Evolutionary conservation across 1,284 basidiomycete species (phyloP).

Genomic region (Agaricales sp.): DNA sequence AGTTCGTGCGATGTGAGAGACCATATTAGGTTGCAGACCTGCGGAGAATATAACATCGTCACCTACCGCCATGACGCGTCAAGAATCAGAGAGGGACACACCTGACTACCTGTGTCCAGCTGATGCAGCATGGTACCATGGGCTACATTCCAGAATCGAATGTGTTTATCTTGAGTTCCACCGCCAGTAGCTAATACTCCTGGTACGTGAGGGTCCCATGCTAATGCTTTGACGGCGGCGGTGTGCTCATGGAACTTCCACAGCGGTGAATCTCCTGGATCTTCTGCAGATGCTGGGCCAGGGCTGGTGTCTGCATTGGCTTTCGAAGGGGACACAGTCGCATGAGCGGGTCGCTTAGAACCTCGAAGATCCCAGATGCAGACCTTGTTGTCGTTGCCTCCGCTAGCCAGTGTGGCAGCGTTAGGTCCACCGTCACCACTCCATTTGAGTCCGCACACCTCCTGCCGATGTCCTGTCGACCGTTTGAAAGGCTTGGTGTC

Average conservation of each 20-base stretch:
- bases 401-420: conserved; percentile 77
- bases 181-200: conserved; percentile 95
- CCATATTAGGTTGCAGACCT: conserved; percentile 98
- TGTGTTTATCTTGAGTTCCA: conserved; percentile 95
- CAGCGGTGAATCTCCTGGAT: conserved; percentile 49
- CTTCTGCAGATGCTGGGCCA: conserved; percentile 21
- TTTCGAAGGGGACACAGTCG: conserved; percentile 14
- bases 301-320: conserved; percentile 16
- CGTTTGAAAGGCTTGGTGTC: conserved; percentile 65
- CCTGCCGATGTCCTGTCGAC: conserved; percentile 82
- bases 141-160: conserved; percentile 93
- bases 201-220: conserved; percentile 94
- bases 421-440: conserved; percentile 50
- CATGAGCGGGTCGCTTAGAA: conserved; percentile 32
- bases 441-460: conserved; percentile 96
- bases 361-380: conserved; percentile 89
- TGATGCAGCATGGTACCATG: conserved; percentile 81
- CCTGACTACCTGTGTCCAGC: conserved; percentile 90
- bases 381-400: conserved; percentile 98
- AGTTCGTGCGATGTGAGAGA: conserved; percentile 93
- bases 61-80: conserved; percentile 3
- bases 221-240: conserved; percentile 95
- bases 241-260: conserved; percentile 96
- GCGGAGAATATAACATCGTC: too few species aligned
- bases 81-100: conserved; percentile 24